Evolutionary conservation across 495 filamentous ascomycete genomes (phyloP).

Genomic region (Rhizodiscina lignyota): DNA sequence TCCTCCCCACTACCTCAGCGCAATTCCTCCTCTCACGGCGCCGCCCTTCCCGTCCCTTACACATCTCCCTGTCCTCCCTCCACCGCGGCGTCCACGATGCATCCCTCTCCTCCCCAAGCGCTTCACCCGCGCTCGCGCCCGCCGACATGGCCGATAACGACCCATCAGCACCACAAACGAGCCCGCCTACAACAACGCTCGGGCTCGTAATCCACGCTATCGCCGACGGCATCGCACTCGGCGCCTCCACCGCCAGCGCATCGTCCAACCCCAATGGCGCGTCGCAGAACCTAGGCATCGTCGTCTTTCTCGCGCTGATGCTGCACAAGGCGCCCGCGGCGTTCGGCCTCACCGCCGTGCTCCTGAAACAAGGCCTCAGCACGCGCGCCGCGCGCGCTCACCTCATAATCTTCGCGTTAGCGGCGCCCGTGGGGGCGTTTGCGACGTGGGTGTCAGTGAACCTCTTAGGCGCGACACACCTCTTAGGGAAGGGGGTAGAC

Average conservation of each 20-base stretch:
- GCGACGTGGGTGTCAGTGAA: conserved; percentile 66
- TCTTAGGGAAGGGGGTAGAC: background rate
- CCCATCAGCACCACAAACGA: conserved; percentile 17
- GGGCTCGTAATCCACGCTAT: conserved; percentile 92
- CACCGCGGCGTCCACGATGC: conserved; percentile 32
- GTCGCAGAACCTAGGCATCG: conserved; percentile 57
- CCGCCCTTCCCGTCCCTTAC: conserved; percentile 37
- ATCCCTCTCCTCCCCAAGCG: conserved; percentile 29
- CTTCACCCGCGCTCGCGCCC: conserved; percentile 24
- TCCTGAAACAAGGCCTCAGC: conserved; percentile 74
- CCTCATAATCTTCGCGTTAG: conserved; percentile 77
- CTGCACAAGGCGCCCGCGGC: conserved; percentile 93
- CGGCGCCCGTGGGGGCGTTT: conserved; percentile 75
- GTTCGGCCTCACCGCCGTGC: conserved; percentile 78
- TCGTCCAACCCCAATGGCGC: conserved; percentile 22
- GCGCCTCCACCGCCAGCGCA: conserved; percentile 60
- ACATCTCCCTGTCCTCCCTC: conserved; percentile 74
- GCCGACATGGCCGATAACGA: conserved; percentile 7
- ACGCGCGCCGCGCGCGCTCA: conserved; percentile 76
- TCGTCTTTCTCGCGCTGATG: conserved; percentile 94
- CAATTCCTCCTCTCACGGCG: conserved; percentile 43
- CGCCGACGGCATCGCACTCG: conserved; percentile 92
- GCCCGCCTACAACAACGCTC: conserved; percentile 55
- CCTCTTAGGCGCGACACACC: conserved; percentile 37
- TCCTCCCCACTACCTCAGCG: conserved; percentile 41